Evolutionary conservation across 192 early-diverging fungal genomes (phyloP).

Genomic region (Podila verticillata): DNA sequence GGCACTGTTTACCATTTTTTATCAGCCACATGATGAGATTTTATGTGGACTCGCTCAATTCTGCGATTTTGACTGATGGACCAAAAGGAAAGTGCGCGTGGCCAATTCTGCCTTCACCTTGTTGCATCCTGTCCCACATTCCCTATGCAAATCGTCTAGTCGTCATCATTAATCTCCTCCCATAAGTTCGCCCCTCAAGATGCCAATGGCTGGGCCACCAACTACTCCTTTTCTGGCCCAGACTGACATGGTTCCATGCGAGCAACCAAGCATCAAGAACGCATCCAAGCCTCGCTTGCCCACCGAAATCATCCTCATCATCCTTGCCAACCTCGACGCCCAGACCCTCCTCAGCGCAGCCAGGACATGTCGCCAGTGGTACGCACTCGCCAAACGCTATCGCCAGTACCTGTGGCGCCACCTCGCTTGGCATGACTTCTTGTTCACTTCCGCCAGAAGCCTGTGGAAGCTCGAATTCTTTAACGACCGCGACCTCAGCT

Average conservation of each 20-base stretch:
- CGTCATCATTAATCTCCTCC: too few relatives aligned
- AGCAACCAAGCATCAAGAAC: not conserved
- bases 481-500: slow-evolving; percentile 16
- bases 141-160: too few relatives aligned
- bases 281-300: slow-evolving; percentile 8
- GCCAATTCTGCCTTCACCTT: too few relatives aligned
- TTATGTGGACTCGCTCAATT: too few relatives aligned
- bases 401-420: slow-evolving; percentile 38
- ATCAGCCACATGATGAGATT: too few relatives aligned
- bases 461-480: slow-evolving; percentile 42
- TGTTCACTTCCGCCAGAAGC: slow-evolving; percentile 28
- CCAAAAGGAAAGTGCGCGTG: too few relatives aligned
- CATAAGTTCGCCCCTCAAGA: not conserved
- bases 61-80: too few relatives aligned
- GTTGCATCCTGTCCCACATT: too few relatives aligned
- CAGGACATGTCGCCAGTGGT: slow-evolving; percentile 22
- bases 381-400: slow-evolving; percentile 20
- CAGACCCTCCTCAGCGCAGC: slow-evolving; percentile 27
- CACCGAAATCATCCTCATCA: slow-evolving; percentile 32
- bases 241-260: not conserved
- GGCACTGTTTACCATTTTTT: too few relatives aligned
- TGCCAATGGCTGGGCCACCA: not conserved
- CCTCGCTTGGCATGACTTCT: slow-evolving; percentile 19
- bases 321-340: slow-evolving; percentile 34
- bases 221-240: not conserved